Percentiles rank a stretch among this genome's conserved stretches.
phyloP scores from a whole-genome alignment of 495 filamentous ascomycete genomes.

The Haplographium delicatum region DNA sequence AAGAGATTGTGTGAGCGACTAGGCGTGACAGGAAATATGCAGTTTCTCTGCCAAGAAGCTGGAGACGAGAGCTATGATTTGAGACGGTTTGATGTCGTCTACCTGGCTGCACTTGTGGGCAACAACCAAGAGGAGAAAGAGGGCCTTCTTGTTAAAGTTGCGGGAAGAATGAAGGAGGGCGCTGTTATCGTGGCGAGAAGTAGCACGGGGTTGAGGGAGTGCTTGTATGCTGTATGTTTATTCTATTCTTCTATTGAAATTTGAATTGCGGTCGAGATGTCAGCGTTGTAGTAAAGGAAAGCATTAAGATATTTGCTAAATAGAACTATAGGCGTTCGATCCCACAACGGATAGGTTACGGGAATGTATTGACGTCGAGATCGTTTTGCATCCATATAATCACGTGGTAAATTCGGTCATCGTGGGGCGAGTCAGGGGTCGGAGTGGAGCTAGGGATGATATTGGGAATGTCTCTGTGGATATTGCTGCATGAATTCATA shows the following conservation, averaged over 20 bases:
- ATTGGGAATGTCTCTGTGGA: too few relatives aligned
- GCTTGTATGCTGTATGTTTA: conserved; percentile 38
- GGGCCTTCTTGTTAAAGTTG: conserved; percentile 28
- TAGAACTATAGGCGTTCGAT: conserved; percentile 27
- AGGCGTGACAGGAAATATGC: conserved; percentile 24
- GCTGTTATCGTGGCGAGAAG: conserved; percentile 37
- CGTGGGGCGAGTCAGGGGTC: conserved; percentile 27
- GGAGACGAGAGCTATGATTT: conserved; percentile 14
- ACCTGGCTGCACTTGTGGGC: conserved; percentile 42
- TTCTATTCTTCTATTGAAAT: neutral
- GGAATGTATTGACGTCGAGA: conserved; percentile 28
- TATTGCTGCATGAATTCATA: too few relatives aligned
- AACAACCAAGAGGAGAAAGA: conserved; percentile 31
- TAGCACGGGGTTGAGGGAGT: conserved; percentile 34
- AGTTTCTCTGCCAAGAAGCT: conserved; percentile 30
- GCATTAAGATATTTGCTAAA: too few relatives aligned
- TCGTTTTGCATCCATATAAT: conserved; percentile 37
- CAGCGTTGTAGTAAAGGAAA: too few relatives aligned
- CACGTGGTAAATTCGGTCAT: conserved; percentile 41
- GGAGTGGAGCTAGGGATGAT: too few relatives aligned
- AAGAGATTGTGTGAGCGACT: conserved; percentile 24
- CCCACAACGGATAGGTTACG: conserved; percentile 8
- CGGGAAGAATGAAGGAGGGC: conserved; percentile 30
- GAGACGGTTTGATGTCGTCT: conserved; percentile 36
- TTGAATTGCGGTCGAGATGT: too few relatives aligned